Evolutionary conservation across 768 basidiomycete genomes (phyloP).

Genomic region (Kwoniella europaea): DNA sequence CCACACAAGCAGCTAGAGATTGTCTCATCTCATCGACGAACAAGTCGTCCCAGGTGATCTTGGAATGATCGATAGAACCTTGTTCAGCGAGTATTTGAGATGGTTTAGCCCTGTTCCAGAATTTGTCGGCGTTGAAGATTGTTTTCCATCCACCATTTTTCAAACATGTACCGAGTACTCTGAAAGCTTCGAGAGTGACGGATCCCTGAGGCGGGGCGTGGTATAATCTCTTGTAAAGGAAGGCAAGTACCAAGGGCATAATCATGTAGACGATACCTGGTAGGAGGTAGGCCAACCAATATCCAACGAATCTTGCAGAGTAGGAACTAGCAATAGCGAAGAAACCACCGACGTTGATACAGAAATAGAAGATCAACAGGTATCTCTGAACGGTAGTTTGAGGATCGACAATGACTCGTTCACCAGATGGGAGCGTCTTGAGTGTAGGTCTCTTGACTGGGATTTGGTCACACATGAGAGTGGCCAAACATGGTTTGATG

Average conservation of each 20-base stretch:
- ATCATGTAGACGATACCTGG: constrained; percentile 56
- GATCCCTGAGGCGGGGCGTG: constrained; percentile 56
- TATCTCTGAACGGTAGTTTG: constrained; percentile 47
- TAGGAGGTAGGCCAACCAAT: constrained; percentile 55
- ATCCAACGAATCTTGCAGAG: constrained; percentile 55
- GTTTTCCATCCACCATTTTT: constrained; percentile 40
- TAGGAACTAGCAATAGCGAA: constrained; percentile 55
- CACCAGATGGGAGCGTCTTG: constrained; percentile 42
- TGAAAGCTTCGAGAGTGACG: constrained; percentile 50
- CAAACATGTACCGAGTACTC: constrained; percentile 38
- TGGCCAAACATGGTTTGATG: constrained; percentile 57
- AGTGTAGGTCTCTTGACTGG: constrained; percentile 48
- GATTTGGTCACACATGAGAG: constrained; percentile 56
- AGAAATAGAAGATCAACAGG: constrained; percentile 44
- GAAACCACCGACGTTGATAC: constrained; percentile 58
- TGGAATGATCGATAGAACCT: constrained; percentile 37
- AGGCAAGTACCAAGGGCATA: constrained; percentile 52
- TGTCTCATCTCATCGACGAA: constrained; percentile 57
- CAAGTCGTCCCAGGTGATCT: constrained; percentile 56
- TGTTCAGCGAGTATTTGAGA: constrained; percentile 37
- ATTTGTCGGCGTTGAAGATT: constrained; percentile 41
- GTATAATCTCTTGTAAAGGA: constrained; percentile 47
- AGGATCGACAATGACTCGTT: constrained; percentile 55
- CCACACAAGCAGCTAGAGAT: constrained; percentile 50
- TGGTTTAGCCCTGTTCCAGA: constrained; percentile 57